Base-by-base conservation (phyloP, 331 rosid species). In the Dryas integrifolia region DNA sequence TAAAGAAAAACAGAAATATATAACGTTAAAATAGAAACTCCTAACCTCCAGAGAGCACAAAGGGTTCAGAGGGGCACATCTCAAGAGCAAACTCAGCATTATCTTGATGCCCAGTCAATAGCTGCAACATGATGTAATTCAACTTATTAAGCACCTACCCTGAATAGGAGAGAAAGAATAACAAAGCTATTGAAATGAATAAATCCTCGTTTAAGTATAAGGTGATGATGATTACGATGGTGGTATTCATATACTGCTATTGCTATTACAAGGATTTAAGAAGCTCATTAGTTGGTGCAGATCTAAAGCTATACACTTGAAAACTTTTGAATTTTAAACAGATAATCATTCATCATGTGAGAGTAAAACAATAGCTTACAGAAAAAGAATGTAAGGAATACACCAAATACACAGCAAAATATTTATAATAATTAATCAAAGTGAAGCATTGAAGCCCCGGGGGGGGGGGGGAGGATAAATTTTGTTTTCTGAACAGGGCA, bases 31-130 rank as follows among this genome's bases (percentile, higher is more conserved):
- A 9, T 16, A 68, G 60, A 64, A 75, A 53, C 16, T 57, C n/a
- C 70, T 18, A 5, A 81, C 84, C 84, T 81, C 84, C 84, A 66
- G 84, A 81, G 13, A 81, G 77, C 30, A 76, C 84, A 70, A 70
- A 76, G 57, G 84, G 84, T 41, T 81, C 84, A 9, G 62, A 76
- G 10, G 78, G 78, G 81, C 84, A 81, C 84, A 81, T 81, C 21
- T 75, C 81, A 70, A 81, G 84, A 50, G 84, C 84, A 51, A 81
- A 81, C 66, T 81, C 84, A 47, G 84, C 84, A 81, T 81, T 57
- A 72, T 81, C 81, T 81, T 76, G 77, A 77, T 81, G 84, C 64
- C 84, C 84, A 5, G 78, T 76, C 76, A 81, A 60, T 41, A 81
- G 59, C 84, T 76, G 78, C 77, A 75, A 62, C 49, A 69, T 15